phyloP scores from a whole-genome alignment of 306 rosid species.

The Quercus alba region DNA sequence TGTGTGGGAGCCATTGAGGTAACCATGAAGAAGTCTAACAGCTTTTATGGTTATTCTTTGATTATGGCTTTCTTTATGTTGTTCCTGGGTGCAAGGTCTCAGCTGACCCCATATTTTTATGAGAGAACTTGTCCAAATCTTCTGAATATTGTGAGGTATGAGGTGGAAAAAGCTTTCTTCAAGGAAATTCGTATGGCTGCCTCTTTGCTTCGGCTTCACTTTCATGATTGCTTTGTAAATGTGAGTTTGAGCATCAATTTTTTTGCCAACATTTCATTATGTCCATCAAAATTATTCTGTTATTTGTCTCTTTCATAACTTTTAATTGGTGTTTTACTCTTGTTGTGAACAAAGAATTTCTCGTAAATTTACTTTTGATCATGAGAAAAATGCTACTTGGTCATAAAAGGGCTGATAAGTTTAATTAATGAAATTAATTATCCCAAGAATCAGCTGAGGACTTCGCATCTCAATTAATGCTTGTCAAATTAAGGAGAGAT shows the following conservation, averaged over 20 bases:
- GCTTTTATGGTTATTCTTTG: slow-evolving; percentile 18
- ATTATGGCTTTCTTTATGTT: slow-evolving; percentile 31
- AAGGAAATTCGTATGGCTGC: slow-evolving; percentile 83
- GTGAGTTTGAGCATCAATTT: slow-evolving; percentile 33
- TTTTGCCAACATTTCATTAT: not conserved
- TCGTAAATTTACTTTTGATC: too few species aligned
- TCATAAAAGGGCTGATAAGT: too few species aligned
- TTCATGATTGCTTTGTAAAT: slow-evolving; percentile 92
- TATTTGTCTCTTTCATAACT: too few species aligned
- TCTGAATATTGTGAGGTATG: slow-evolving; percentile 50
- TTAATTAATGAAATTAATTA: too few species aligned
- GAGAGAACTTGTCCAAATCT: slow-evolving; percentile 58
- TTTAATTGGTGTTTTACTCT: too few species aligned
- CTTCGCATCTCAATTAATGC: too few species aligned
- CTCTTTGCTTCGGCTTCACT: slow-evolving; percentile 87
- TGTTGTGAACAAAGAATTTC: too few species aligned
- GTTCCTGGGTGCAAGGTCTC: slow-evolving; percentile 44
- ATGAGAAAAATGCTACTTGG: too few species aligned
- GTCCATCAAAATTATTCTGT: too few species aligned
- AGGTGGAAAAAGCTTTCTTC: slow-evolving; percentile 47
- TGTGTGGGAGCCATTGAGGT: not conserved
- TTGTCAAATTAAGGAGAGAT: too few species aligned
- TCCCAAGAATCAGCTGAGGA: too few species aligned
- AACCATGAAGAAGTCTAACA: slow-evolving; percentile 31
- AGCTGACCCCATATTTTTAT: slow-evolving; percentile 65